A percentile compares a stretch with the other conserved stretches of the same genome.
Evolutionary conservation across 2,329 filamentous ascomycete species (phyloP).

Genomic region (Trichoderma arundinaceum): DNA sequence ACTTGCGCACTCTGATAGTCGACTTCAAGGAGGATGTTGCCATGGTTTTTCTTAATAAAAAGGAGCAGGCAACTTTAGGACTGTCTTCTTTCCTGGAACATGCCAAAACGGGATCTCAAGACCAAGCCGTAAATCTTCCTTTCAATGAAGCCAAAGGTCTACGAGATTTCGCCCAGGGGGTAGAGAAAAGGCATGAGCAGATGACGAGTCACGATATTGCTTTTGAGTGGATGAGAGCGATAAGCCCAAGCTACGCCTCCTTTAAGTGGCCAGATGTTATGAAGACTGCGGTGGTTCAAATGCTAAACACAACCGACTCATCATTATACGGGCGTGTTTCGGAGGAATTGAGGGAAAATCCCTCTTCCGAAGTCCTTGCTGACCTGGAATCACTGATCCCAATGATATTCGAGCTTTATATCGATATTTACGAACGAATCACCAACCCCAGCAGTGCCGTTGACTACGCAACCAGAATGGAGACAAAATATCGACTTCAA

Average conservation of each 20-base stretch:
- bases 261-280: constrained; percentile 63
- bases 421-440: constrained; percentile 65
- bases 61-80: constrained; percentile 57
- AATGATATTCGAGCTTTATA: constrained; percentile 66
- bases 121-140: constrained; percentile 51
- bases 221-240: constrained; percentile 61
- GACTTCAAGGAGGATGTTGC: constrained; percentile 61
- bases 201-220: constrained; percentile 62
- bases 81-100: constrained; percentile 69
- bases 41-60: constrained; percentile 59
- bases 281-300: constrained; percentile 62
- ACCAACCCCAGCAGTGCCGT: constrained; percentile 62
- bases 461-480: constrained; percentile 54
- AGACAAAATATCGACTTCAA: constrained; percentile 56
- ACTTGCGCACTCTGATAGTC: constrained; percentile 56
- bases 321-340: constrained; percentile 56
- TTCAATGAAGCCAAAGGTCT: constrained; percentile 62
- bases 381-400: constrained; percentile 55
- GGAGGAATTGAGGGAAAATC: constrained; percentile 48
- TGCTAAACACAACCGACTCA: constrained; percentile 60
- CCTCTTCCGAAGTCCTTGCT: constrained; percentile 38
- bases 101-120: constrained; percentile 61
- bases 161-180: constrained; percentile 54
- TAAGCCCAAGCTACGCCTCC: constrained; percentile 58
- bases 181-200: constrained; percentile 54